phyloP scores from a whole-genome alignment of 2,329 filamentous ascomycete species.

The Fusarium concolor region DNA sequence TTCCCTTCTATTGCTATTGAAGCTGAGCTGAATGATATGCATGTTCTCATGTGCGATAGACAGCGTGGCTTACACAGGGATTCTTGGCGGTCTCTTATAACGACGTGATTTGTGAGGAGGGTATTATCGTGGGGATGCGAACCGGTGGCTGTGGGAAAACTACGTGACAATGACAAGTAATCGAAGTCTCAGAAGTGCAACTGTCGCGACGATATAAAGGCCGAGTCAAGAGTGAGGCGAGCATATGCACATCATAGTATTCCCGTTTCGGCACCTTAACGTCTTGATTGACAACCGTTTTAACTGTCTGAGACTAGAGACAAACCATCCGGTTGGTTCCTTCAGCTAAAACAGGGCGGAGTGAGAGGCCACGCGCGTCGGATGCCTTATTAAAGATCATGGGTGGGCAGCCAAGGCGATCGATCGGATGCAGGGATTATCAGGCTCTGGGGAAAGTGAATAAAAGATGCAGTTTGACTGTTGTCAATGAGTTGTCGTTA shows the following conservation, averaged over 20 bases:
- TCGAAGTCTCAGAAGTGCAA: neutral
- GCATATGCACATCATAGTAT: neutral
- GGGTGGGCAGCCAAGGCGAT: conserved; percentile 24
- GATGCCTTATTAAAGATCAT: conserved; percentile 11
- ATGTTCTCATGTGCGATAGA: neutral
- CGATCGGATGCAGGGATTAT: conserved; percentile 17
- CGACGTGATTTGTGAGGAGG: neutral
- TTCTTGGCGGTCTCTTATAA: neutral
- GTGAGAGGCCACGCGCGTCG: conserved; percentile 1
- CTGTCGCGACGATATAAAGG: conserved; percentile 1
- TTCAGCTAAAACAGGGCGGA: conserved; percentile 19
- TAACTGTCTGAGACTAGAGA: conserved; percentile 3
- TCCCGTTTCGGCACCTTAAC: neutral
- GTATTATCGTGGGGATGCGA: neutral
- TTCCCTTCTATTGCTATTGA: neutral
- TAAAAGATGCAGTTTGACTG: neutral
- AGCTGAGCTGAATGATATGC: neutral
- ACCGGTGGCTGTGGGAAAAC: neutral
- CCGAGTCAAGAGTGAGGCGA: conserved; percentile 18
- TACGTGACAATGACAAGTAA: neutral
- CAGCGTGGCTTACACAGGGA: conserved; percentile 10
- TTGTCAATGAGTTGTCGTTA: conserved; percentile 9
- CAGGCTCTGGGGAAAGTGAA: conserved; percentile 5
- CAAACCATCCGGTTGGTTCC: neutral
- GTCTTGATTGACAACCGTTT: conserved; percentile 22